Percentiles rank a stretch among this genome's conserved stretches.
Evolutionary conservation across 371 early-diverging fungal species (phyloP).

Genomic region (Nematocida sp.): DNA sequence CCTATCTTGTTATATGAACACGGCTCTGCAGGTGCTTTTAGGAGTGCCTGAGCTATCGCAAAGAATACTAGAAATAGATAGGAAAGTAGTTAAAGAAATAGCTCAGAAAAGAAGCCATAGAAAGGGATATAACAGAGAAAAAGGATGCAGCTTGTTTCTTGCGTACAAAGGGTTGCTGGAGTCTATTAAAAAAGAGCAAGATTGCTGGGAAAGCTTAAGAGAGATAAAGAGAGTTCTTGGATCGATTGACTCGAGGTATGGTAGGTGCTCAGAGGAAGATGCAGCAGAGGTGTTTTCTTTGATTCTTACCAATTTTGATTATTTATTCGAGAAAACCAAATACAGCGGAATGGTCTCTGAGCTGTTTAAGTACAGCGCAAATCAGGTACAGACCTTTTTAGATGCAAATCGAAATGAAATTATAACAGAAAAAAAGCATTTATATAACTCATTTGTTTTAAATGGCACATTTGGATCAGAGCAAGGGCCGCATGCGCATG

Average conservation of each 20-base stretch:
- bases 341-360: constrained; percentile 18
- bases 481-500: constrained; percentile 46
- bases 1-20: constrained; percentile 53
- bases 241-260: constrained; percentile 34
- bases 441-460: constrained; percentile 49
- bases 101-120: background rate
- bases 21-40: constrained; percentile 49
- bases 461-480: constrained; percentile 52
- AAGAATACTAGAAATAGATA: constrained; percentile 6
- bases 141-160: constrained; percentile 12
- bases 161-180: constrained; percentile 30
- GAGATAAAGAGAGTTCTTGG: constrained; percentile 46
- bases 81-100: background rate
- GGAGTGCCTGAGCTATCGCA: constrained; percentile 44
- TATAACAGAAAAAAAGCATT: background rate
- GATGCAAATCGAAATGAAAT: background rate
- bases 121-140: constrained; percentile 44
- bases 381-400: background rate
- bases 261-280: constrained; percentile 50
- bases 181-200: background rate
- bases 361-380: constrained; percentile 47
- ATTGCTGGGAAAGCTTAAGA: constrained; percentile 7
- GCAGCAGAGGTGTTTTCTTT: constrained; percentile 53
- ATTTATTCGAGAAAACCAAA: constrained; percentile 41
- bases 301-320: constrained; percentile 50